Evolutionary conservation across 768 basidiomycete species (phyloP), one percentile per base, ranked within the genome.

Genomic region (Suillus luteus): DNA sequence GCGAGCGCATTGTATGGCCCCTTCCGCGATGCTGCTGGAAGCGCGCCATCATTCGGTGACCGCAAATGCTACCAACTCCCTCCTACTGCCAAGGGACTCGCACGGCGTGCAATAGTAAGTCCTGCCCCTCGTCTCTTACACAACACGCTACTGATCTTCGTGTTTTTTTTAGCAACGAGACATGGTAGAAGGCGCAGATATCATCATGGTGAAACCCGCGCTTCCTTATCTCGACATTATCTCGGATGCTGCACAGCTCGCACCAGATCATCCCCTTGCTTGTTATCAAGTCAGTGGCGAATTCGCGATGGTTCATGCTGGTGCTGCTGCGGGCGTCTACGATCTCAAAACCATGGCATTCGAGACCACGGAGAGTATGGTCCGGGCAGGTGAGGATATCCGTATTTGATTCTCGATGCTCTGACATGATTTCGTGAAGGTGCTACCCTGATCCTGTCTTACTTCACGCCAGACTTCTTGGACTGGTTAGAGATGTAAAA

Each of bases 11-110:
- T 99, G 64, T 99, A 99, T 73, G 97, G 97, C 1, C 97, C 97
- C 1, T 99, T 99, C 85, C 96, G 96, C 70, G 97, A 99, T 67
- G 96, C 96, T n/a, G 97, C 97, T 5, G 95, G 96, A 2, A 96
- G 93, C 70, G 94, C 93, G 1, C 96, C 96, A 1, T 86, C 92
- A 14, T 98, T 97, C 64, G 97, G 97, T 5, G 84, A 99, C 78
- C 85, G 97, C 59, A 99, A 98, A 78, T 99, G 97, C 78, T 99
- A 99, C 76, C 97, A 99, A 74, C 87, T 99, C 2, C 97, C 97
- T 5, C 92, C 95, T 1, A 74, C 84, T 19, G 96, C 86, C 38
- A 89, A 91, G 65, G 96, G 96, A 12, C 86, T 99, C 37, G 97
- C 97, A 2, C 85, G 93, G 37, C 86, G 97, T 66, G 97, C 97